Conservation (phyloP, 805 yeast species). For the Komagataella mondaviorum region DNA sequence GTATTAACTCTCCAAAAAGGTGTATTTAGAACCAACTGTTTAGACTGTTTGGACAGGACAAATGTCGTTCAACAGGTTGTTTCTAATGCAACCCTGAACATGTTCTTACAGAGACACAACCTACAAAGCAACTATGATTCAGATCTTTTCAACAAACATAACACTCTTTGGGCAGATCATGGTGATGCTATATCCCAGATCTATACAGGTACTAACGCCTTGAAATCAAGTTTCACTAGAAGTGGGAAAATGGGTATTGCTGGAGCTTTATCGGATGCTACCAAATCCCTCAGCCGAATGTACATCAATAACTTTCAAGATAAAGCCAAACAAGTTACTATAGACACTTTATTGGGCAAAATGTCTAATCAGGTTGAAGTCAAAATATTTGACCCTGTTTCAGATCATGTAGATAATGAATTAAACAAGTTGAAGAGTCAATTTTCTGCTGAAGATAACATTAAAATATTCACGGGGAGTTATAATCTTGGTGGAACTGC, state of each 20-base stretch:
- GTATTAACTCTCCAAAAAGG: constrained; percentile 74
- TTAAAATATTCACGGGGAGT: constrained; percentile 68
- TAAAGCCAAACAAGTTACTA: constrained; percentile 77
- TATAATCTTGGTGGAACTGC: constrained; percentile 74
- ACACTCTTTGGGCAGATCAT: constrained; percentile 93
- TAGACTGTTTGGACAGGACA: constrained; percentile 91
- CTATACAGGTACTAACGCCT: constrained; percentile 95
- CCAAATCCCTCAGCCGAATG: constrained; percentile 89
- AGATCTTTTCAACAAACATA: constrained; percentile 61
- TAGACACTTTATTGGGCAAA: constrained; percentile 77
- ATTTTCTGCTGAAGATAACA: constrained; percentile 47
- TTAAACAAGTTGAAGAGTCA: constrained; percentile 32
- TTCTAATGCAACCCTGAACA: constrained; percentile 56
- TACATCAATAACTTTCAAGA: constrained; percentile 95
- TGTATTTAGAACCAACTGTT: constrained; percentile 83
- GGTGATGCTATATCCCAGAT: constrained; percentile 95
- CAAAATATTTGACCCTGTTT: constrained; percentile 72
- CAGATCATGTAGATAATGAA: constrained; percentile 66
- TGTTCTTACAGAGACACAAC: constrained; percentile 29
- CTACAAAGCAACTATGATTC: constrained; percentile 21
- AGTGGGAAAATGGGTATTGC: constrained; percentile 95
- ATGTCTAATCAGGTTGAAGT: constrained; percentile 62
- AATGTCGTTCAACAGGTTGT: constrained; percentile 80
- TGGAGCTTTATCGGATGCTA: constrained; percentile 94
- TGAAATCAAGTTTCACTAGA: constrained; percentile 88